Evolutionary conservation across 164 flowering plant species (phyloP).

Genomic region (Vitis vinifera): ASM3070453v1 NC_081815.1:9506001-9506500

Average conservation of each 20-base stretch:
- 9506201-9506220: no score
- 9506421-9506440: slow-evolving; percentile 70
- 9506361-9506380: neutral
- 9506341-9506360: neutral
- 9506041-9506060: no score
- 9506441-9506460: slow-evolving; percentile 55
- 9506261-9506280: slow-evolving; percentile 54
- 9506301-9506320: slow-evolving; percentile 45
- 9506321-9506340: slow-evolving; percentile 52
- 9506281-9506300: slow-evolving; percentile 21
- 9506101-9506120: no score
- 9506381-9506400: neutral
- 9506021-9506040: no score
- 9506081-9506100: no score
- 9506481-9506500: slow-evolving; percentile 64
- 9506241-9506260: slow-evolving; percentile 73
- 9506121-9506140: no score
- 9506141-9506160: no score
- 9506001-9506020: no score
- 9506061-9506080: no score
- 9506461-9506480: slow-evolving; percentile 59
- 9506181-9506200: no score
- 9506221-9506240: slow-evolving; percentile 2
- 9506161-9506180: no score
- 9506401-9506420: slow-evolving; percentile 13